Base-by-base conservation (phyloP, 2,329 filamentous ascomycete genomes). In the Ceratocystis huliohia region DNA sequence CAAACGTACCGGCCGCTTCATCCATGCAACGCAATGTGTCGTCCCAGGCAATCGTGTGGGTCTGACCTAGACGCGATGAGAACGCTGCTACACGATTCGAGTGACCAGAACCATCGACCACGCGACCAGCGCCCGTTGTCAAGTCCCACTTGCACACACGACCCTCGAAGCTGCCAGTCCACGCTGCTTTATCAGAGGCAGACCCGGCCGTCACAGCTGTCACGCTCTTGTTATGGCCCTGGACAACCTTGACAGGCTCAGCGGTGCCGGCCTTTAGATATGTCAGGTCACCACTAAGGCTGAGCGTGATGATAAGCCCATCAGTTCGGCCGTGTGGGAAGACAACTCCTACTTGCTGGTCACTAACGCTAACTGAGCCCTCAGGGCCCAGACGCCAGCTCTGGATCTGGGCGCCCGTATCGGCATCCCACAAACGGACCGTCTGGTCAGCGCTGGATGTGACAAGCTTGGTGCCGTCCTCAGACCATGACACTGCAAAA, bases 391-490 rank as follows among this genome's bases (percentile, higher is more conserved):
- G 83, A 69, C 84, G 84, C 94, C 94, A 99, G 30, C 84, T 89
- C 74, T 95, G 89, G 6, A 87, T 80, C 22, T 84, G 84, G 73
- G 88, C 88, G 44, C 88, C 90, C 15, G 86, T 81, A 73, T 96
- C 90, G 1, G 84, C 86, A 73, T 97, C 92, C 94, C 94, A 99
- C 30, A 96, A 82, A 75, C 91, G 92, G 66, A 99, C 89, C 0
- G 91, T 96, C 77, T 94, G 91, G 74, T 99, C 94, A 7, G 91
- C 93, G 72, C 91, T 96, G 17, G 91, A 90, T 1, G 94, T 99
- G 33, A 89, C 93, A 70, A 99, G 86, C 71, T 84, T 85, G 73
- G 86, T 91, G 30, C 91, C 91, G 74, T 97, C 91, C 68, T 85
- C 84, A 1, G 89, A 84, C 94, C 94, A 99, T 20, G 89, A 91